A percentile compares a stretch with the other conserved stretches of the same genome.
These are phyloP conservation scores for Aspergillus leporis DNA, from an alignment of 495 filamentous ascomycete species.

Conservation along the genomic window DNA sequence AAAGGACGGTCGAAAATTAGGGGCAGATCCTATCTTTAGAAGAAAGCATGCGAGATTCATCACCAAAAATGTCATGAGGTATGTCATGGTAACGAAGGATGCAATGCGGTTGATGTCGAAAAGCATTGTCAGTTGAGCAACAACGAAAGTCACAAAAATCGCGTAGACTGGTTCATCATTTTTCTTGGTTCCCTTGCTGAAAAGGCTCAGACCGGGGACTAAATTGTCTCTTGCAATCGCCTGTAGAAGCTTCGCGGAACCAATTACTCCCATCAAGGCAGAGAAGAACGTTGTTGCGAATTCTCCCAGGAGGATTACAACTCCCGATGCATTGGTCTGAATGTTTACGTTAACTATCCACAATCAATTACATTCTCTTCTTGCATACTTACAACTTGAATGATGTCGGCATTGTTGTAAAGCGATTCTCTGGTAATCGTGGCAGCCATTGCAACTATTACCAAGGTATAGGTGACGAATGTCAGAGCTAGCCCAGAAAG, in stretches of 20 bases:
- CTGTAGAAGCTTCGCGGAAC: conserved; percentile 83
- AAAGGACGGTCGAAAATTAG: conserved; percentile 87
- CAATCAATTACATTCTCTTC: not conserved
- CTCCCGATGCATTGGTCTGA: conserved; percentile 68
- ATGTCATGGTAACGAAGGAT: conserved; percentile 85
- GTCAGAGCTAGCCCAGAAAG: conserved; percentile 74
- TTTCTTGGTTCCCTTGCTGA: conserved; percentile 72
- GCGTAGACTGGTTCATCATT: conserved; percentile 77
- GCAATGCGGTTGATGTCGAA: conserved; percentile 87
- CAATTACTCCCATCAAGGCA: conserved; percentile 82
- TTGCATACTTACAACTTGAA: conserved; percentile 59
- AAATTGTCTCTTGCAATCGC: conserved; percentile 80
- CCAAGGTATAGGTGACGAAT: conserved; percentile 71
- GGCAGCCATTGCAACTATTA: conserved; percentile 79
- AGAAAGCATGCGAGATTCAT: conserved; percentile 87
- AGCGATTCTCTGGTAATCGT: conserved; percentile 74
- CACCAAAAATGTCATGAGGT: conserved; percentile 63
- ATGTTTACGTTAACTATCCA: not conserved
- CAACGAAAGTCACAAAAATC: conserved; percentile 72
- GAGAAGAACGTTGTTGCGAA: conserved; percentile 84
- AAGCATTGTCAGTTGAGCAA: conserved; percentile 79
- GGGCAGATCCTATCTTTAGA: conserved; percentile 88
- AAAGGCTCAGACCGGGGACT: conserved; percentile 71
- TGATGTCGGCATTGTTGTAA: conserved; percentile 73
- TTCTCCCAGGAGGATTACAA: conserved; percentile 76